phyloP scores from a whole-genome alignment of 2,329 filamentous ascomycete species.

The Pseudocercospora macadamiae region DNA sequence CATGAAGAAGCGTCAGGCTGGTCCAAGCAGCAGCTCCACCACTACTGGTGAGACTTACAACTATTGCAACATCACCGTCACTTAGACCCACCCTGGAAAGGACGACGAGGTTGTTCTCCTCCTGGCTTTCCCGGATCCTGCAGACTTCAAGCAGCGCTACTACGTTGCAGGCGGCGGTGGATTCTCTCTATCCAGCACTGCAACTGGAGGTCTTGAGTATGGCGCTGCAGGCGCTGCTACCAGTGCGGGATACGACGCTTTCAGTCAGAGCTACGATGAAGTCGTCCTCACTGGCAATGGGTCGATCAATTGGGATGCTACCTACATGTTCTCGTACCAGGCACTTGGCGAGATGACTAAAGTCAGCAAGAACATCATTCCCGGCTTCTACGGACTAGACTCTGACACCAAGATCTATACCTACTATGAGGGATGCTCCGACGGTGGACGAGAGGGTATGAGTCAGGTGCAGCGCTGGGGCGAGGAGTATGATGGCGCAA shows the following conservation, averaged over 20 bases:
- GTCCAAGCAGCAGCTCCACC: constrained; percentile 45
- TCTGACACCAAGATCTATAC: constrained; percentile 41
- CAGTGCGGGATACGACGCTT: constrained; percentile 55
- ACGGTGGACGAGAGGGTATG: constrained; percentile 54
- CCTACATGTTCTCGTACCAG: constrained; percentile 55
- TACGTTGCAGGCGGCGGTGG: constrained; percentile 53
- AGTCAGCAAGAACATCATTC: constrained; percentile 48
- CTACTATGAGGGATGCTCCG: constrained; percentile 55
- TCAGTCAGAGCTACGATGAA: constrained; percentile 45
- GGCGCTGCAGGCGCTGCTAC: constrained; percentile 54
- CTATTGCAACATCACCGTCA: constrained; percentile 26
- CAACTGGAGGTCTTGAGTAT: constrained; percentile 46
- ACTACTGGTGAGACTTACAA: constrained; percentile 36
- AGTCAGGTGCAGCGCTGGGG: constrained; percentile 56
- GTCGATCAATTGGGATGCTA: constrained; percentile 54
- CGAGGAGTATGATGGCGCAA: constrained; percentile 51
- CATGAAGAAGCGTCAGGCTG: constrained; percentile 38
- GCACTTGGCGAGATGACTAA: constrained; percentile 55
- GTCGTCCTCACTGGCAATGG: constrained; percentile 44
- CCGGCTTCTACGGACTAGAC: constrained; percentile 40
- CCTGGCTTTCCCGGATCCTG: constrained; percentile 43
- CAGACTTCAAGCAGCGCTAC: constrained; percentile 51
- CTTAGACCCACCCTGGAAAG: constrained; percentile 23
- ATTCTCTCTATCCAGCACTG: constrained; percentile 37
- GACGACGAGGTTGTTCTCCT: constrained; percentile 34